phyloP scores from a whole-genome alignment of 2,329 filamentous ascomycete species.

The Chaetoscypha palmicola region DNA sequence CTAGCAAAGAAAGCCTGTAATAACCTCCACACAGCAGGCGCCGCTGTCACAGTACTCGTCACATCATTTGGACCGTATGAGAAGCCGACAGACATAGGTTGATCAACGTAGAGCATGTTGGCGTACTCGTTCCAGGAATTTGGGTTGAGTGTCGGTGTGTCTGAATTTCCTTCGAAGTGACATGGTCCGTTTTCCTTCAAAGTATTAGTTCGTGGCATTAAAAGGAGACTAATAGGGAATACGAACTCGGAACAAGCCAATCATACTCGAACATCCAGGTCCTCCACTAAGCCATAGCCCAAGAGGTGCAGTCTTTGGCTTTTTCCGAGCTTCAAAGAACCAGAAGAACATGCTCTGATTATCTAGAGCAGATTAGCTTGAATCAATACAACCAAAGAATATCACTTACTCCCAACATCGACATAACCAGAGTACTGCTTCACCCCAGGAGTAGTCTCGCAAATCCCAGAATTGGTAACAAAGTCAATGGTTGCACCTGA shows the following conservation, averaged over 20 bases:
- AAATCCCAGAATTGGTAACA: constrained; percentile 36
- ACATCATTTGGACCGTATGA: constrained; percentile 36
- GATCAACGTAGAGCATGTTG: constrained; percentile 34
- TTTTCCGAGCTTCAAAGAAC: constrained; percentile 12
- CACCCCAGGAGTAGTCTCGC: constrained; percentile 12
- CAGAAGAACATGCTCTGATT: constrained; percentile 10
- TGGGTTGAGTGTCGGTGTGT: constrained; percentile 34
- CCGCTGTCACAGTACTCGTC: constrained; percentile 38
- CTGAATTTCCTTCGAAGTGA: constrained; percentile 32
- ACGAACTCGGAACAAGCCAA: constrained; percentile 7
- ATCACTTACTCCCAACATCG: constrained; percentile 30
- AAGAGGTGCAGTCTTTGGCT: constrained; percentile 7
- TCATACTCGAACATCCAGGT: constrained; percentile 10
- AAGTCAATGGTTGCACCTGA: constrained; percentile 32
- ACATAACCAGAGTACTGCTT: constrained; percentile 13
- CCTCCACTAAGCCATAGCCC: constrained; percentile 9
- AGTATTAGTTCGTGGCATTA: not conserved
- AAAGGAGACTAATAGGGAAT: not conserved
- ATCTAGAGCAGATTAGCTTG: not conserved
- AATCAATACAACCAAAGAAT: no score
- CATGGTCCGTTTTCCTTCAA: constrained; percentile 36
- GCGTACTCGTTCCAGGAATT: constrained; percentile 32
- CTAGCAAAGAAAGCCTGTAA: constrained; percentile 52
- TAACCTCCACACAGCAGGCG: constrained; percentile 44
- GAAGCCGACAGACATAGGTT: constrained; percentile 34